Base-by-base conservation (phyloP, 2,329 filamentous ascomycete species). In the Ploettnerulaceae sp. region DNA sequence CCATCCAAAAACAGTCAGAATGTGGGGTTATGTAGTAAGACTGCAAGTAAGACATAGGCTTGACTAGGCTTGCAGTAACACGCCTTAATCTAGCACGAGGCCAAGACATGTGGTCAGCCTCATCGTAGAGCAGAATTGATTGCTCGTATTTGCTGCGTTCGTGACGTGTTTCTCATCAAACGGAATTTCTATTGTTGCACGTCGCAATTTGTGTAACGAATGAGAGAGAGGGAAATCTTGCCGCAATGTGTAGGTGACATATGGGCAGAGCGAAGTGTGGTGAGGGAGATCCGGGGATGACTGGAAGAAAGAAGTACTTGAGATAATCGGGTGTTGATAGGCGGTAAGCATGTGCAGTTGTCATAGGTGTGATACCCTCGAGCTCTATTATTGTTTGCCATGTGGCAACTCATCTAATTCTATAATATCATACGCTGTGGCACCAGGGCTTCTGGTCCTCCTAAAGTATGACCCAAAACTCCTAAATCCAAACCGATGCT, bases 121-220 rank as follows among this genome's bases (percentile, higher is more conserved):
- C 12, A 20, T 34, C 11, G 34, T 20, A 33, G 12, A 12, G 26
- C 12, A 11, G 18, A 38, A 26, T 14, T 38, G 43, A 45, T 24
- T 12, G 11, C 34, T 44, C 41, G 41, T 24, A 45, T 38, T 25
- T 25, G 3, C 9, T 26, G 25, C n/a, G 25, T 38, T 31, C 34
- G 42, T 45, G 42, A 45, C 42, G 15, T 29, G 8, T 5, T 22
- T 17, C 28, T 18, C 22, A 15, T 1, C 7, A 2, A 21, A 37
- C 6, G 15, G n/a, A 36, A 35, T 14, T n/a, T 34, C 3, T 14
- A 3, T 49, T 49, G 47, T 49, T 49, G 47, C 47, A 45, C 12
- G 26, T 45, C 47, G 40, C 35, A 45, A 9, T 33, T 32, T 45
- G 34, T 45, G 40, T 49, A 35, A 49, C 47, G 41, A 47, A 41